Evolutionary conservation across 1,139 yeast species (phyloP), one percentile per base, ranked within the genome.

Genomic region (Meyerozyma athensensis): DNA sequence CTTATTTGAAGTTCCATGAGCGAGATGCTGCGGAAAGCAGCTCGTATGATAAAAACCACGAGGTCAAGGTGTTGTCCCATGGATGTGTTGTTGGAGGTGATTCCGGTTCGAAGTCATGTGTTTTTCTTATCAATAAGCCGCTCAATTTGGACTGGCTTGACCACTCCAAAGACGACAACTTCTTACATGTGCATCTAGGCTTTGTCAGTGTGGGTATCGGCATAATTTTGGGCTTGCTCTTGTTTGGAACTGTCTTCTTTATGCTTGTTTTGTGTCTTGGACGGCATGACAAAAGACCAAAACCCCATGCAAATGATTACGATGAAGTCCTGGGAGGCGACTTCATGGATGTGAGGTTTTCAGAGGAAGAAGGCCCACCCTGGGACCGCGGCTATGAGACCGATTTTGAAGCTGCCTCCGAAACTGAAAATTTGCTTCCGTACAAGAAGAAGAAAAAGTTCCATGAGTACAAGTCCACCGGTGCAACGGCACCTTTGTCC

Each of bases 41-140:
- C 10, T 71, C 79, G 39, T 83, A 84, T 12, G 64, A 68, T 37
- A 55, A 59, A 21, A 83, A 80, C 36, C 82, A 77, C 47, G 87
- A 82, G 47, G 84, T 85, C 0, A 65, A 81, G 37, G 63, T 89
- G 7, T 44, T 83, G 17, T 71, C 77, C 20, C 77, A 75, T 48
- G 97, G 96, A 1, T 80, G 90, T 48, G 71, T 89, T 0, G 66
- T 53, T 1, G 43, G 77, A 7, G 54, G 61, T 14, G 46, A 46
- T 9, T 34, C 43, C 9, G 38, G 40, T 9, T 18, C 42, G 23
- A 49, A 51, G 1, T 63, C 81, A 1, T 86, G 96, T 42, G 78
- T 89, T 2, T 76, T 86, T 41, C 60, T 84, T 14, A 66, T 87
- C 22, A 96, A 89, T 49, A 67, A 79, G 38, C 90, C 92, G 5